A percentile compares a stretch with the other conserved stretches of the same genome.
phyloP scores from a whole-genome alignment of 106 monocot species.

The Acorus calamus region DNA sequence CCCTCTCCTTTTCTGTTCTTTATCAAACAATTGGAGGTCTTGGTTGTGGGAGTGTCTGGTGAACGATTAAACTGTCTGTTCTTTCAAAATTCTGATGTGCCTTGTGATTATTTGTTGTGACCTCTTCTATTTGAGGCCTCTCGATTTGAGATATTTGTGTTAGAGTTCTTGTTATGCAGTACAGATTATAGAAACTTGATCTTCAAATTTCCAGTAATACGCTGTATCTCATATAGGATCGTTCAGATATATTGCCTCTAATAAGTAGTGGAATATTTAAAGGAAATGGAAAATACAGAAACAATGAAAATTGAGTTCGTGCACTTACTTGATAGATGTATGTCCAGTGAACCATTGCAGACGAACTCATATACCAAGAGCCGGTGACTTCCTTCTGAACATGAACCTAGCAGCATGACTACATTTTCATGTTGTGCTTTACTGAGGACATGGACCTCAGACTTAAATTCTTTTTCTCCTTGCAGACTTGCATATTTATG shows the following conservation, averaged over 20 bases:
- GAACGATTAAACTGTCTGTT: no score
- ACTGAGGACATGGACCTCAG: constrained; percentile 31
- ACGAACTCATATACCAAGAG: constrained; percentile 39
- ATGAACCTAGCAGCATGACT: constrained; percentile 33
- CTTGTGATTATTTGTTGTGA: no score
- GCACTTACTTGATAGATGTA: constrained; percentile 35
- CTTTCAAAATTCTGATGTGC: no score
- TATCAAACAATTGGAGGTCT: no score
- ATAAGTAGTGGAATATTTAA: not conserved
- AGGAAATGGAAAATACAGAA: not conserved
- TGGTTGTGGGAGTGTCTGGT: no score
- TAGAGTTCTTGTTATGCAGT: no score
- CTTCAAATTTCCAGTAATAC: no score
- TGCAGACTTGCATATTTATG: constrained; percentile 31
- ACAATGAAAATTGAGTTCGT: not conserved
- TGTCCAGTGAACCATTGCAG: constrained; percentile 36
- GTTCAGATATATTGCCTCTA: not conserved
- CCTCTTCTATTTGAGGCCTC: no score
- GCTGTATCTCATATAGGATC: no score
- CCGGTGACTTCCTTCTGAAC: constrained; percentile 27
- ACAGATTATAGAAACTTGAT: no score
- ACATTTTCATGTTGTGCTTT: constrained; percentile 30
- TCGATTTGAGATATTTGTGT: no score
- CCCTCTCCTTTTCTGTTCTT: no score
- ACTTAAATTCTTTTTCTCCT: constrained; percentile 31